Evolutionary conservation across 805 yeast genomes (phyloP), one percentile per base, ranked within the genome.

Genomic region (Millerozyma miso): DNA sequence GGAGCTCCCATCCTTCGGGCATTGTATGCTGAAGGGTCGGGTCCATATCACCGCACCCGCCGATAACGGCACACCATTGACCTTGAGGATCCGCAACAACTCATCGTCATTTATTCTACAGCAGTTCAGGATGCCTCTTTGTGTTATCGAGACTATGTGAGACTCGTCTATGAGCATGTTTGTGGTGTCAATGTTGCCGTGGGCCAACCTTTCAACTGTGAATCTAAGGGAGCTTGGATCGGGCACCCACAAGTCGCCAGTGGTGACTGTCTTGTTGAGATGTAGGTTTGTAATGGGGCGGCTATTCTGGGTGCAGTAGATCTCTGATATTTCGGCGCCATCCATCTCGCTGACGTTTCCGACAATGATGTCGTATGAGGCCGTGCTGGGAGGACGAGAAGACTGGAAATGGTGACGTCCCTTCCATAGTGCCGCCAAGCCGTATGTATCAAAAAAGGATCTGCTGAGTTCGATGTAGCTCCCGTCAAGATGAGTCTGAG

Each of bases 141-240:
- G 32, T 14, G 37, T 23, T 7, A 23, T 23, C 29, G 29, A 23
- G 10, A 23, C 10, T 10, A 23, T 10, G 42, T 53, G 60, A 5
- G 61, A 59, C 6, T 47, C 41, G 1, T 64, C 58, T 6, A 76
- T 57, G 6, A 50, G 38, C 1, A 51, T 46, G 37, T 77, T 77
- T 17, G 44, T 44, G 0, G 59, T 38, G 47, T 80, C 83, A 13
- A 77, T 45, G 1, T 55, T 43, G 0, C 74, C 76, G 1, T 61
- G 52, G 5, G 43, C 45, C 16, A 80, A 45, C 17, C 63, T 59
- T 56, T 83, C 88, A 31, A 81, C 43, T 3, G 59, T 54, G 13
- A 80, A 33, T 35, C 80, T 60, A 3, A 76, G 48, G 2, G 81
- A 73, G 7, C 60, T 56, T 2, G 79, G 47, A 12, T 58, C 54